These are phyloP conservation scores for Phytophthora cactorum DNA, from an alignment of 352 stramenopile species.

Conservation along the genomic window DNA sequence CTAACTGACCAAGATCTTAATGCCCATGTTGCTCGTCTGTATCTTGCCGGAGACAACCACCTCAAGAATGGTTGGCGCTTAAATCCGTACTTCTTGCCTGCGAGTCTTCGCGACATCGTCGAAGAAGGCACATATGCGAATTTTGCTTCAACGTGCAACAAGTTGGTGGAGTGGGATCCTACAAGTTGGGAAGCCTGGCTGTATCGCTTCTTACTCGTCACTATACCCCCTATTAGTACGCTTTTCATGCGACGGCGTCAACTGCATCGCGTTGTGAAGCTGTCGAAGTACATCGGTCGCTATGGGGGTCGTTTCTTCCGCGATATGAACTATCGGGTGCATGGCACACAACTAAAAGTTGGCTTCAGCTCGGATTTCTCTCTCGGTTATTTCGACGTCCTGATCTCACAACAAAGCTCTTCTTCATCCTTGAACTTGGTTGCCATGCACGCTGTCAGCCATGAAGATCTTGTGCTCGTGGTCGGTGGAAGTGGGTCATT, in stretches of 20 bases:
- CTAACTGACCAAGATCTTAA: conserved; percentile 82
- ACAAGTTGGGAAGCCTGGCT: conserved; percentile 71
- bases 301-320: conserved; percentile 81
- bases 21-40: conserved; percentile 74
- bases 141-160: conserved; percentile 81
- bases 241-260: conserved; percentile 76
- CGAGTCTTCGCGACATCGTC: conserved; percentile 68
- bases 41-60: conserved; percentile 78
- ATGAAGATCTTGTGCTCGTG: conserved; percentile 54
- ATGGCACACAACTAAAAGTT: conserved; percentile 79
- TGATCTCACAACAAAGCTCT: conserved; percentile 50
- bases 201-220: conserved; percentile 57
- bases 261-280: conserved; percentile 62
- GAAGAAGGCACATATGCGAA: conserved; percentile 75
- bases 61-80: conserved; percentile 70
- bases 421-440: conserved; percentile 35
- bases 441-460: conserved; percentile 33
- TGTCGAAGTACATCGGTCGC: conserved; percentile 71
- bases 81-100: conserved; percentile 63
- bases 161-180: conserved; percentile 64
- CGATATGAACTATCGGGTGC: conserved; percentile 80
- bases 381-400: conserved; percentile 81
- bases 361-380: conserved; percentile 88
- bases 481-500: conserved; percentile 82
- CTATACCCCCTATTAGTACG: conserved; percentile 56